Conservation (phyloP, 2,329 filamentous ascomycete genomes). For the Coniochaeta sp. region DNA sequence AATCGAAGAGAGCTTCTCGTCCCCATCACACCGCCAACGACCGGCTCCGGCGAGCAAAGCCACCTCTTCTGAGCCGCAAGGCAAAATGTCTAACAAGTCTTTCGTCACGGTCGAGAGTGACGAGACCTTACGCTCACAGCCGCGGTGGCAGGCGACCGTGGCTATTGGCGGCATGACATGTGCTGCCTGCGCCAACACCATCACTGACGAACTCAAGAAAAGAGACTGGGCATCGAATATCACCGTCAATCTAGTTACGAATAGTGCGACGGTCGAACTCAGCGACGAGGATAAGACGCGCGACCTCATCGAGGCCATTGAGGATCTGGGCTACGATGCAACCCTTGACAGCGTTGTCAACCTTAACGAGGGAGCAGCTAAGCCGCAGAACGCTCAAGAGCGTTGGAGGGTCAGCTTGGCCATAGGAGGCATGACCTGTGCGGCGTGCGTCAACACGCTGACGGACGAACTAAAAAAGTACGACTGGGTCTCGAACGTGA, state of each 20-base stretch:
- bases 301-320: conserved; percentile 47
- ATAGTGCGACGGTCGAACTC: conserved; percentile 58
- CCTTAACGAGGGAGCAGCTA: conserved; percentile 21
- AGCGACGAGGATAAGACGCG: conserved; percentile 32
- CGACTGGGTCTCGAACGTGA: conserved; percentile 49
- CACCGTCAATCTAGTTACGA: conserved; percentile 57
- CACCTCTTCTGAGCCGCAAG: background rate
- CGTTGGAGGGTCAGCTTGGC: conserved; percentile 48
- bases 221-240: conserved; percentile 50
- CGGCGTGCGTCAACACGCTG: conserved; percentile 58
- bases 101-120: conserved; percentile 28
- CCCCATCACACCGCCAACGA: background rate
- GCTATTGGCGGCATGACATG: conserved; percentile 66
- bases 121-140: conserved; percentile 8
- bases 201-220: conserved; percentile 54
- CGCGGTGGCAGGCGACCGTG: conserved; percentile 16
- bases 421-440: conserved; percentile 68
- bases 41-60: background rate
- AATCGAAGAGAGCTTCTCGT: conserved; percentile 1
- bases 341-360: conserved; percentile 43
- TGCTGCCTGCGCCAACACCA: conserved; percentile 57
- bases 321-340: conserved; percentile 63
- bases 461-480: conserved; percentile 50
- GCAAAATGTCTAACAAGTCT: conserved; percentile 12
- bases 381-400: conserved; percentile 4